These are phyloP conservation scores for Daucus carota DNA, from an alignment of 129 eudicot species.

Conservation along the genomic window DNA sequence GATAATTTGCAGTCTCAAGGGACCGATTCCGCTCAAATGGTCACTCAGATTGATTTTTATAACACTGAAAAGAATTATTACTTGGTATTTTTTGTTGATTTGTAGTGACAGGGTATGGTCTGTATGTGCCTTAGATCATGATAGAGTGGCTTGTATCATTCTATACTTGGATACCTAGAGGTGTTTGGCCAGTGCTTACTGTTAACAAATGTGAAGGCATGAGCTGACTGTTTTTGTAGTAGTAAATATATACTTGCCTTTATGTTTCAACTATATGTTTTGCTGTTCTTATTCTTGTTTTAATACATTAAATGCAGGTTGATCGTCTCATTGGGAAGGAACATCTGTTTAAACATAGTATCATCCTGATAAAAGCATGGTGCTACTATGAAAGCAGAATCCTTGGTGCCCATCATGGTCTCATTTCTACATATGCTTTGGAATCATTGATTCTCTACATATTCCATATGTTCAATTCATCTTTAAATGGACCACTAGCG, in stretches of 20 bases:
- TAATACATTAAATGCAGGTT: constrained; percentile 35
- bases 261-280: not conserved
- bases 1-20: not conserved
- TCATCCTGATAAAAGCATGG: constrained; percentile 81
- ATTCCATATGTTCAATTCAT: constrained; percentile 46
- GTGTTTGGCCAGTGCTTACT: too few relatives aligned
- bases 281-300: not conserved
- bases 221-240: not conserved
- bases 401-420: constrained; percentile 77
- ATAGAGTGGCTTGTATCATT: too few relatives aligned
- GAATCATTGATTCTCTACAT: constrained; percentile 66
- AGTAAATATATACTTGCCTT: not conserved
- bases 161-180: too few relatives aligned
- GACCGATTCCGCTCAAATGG: not conserved
- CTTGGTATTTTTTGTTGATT: not conserved
- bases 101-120: not conserved
- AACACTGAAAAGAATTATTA: not conserved
- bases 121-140: not conserved
- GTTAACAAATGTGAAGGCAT: not conserved
- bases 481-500: constrained; percentile 57
- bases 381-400: constrained; percentile 79
- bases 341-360: constrained; percentile 84
- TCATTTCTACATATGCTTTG: constrained; percentile 86
- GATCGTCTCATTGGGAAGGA: constrained; percentile 64
- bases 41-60: not conserved